Conservation (phyloP, 2,329 filamentous ascomycete species). For the Colletotrichum godetiae region DNA sequence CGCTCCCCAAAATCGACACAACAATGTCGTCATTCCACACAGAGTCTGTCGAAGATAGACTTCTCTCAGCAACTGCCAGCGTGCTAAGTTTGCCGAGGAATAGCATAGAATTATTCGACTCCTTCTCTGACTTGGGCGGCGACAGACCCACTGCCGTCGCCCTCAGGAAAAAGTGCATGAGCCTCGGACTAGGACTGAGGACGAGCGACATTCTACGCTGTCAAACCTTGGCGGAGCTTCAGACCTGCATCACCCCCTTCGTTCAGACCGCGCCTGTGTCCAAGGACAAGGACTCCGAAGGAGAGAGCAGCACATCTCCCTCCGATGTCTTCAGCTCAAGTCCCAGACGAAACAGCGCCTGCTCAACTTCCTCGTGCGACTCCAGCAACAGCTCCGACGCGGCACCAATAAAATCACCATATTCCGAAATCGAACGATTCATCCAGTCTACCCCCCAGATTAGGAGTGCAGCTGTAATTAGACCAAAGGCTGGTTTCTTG, state of each 20-base stretch:
- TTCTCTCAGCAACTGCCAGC: constrained; percentile 48
- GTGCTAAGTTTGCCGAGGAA: constrained; percentile 48
- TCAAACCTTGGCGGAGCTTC: constrained; percentile 56
- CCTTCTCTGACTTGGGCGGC: constrained; percentile 58
- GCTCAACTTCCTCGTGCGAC: constrained; percentile 26
- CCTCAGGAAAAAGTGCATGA: constrained; percentile 48
- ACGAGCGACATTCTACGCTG: constrained; percentile 55
- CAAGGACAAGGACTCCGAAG: constrained; percentile 30
- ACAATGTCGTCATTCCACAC: constrained; percentile 27
- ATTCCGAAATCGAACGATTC: constrained; percentile 38
- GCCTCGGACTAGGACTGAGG: constrained; percentile 48
- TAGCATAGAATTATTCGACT: constrained; percentile 51
- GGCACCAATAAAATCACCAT: constrained; percentile 10
- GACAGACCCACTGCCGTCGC: constrained; percentile 48
- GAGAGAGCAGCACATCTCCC: constrained; percentile 24
- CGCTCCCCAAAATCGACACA: constrained; percentile 41
- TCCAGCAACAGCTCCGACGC: constrained; percentile 27
- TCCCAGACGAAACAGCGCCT: constrained; percentile 27
- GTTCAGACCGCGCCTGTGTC: constrained; percentile 14
- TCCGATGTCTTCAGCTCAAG: constrained; percentile 38
- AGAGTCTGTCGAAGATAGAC: constrained; percentile 43
- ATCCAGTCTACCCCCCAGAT: constrained; percentile 54
- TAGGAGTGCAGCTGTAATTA: constrained; percentile 54
- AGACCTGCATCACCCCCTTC: constrained; percentile 51
- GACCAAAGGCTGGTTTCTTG: constrained; percentile 61